These are phyloP conservation scores for Aspergillus melleus DNA, from an alignment of 2,329 filamentous ascomycete genomes.

Conservation along the genomic window DNA sequence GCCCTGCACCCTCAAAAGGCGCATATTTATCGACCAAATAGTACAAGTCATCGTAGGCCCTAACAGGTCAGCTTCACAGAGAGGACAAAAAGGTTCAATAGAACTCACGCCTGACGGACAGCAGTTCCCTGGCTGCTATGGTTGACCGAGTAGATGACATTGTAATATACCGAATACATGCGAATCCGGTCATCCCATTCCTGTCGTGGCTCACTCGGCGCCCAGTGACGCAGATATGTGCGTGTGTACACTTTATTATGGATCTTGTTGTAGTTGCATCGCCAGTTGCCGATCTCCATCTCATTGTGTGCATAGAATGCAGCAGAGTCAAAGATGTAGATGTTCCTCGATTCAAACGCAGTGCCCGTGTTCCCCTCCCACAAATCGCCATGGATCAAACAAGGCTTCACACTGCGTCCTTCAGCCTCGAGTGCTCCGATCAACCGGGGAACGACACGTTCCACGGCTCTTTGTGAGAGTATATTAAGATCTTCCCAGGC, in stretches of 20 bases:
- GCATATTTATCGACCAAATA: not conserved
- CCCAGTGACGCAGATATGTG: not conserved
- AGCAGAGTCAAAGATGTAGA: too few relatives aligned
- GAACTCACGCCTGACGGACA: not conserved
- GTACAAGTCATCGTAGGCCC: not conserved
- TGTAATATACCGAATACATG: not conserved
- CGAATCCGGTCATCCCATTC: not conserved
- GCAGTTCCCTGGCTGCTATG: not conserved
- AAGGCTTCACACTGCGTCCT: too few relatives aligned
- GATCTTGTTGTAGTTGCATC: not conserved
- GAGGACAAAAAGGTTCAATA: not conserved
- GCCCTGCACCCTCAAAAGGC: not conserved
- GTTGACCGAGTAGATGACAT: not conserved
- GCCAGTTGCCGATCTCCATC: not conserved
- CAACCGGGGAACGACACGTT: too few relatives aligned
- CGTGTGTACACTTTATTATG: not conserved
- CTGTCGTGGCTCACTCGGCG: not conserved
- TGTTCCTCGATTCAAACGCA: too few relatives aligned
- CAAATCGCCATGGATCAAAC: too few relatives aligned
- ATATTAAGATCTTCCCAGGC: too few relatives aligned
- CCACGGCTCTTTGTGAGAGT: too few relatives aligned
- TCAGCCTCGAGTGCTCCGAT: too few relatives aligned
- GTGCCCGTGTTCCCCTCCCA: too few relatives aligned
- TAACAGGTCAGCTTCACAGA: not conserved
- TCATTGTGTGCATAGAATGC: too few relatives aligned